These are phyloP conservation scores for Phytophthora uliginosa DNA, from an alignment of 352 stramenopile species.

Conservation along the genomic window DNA sequence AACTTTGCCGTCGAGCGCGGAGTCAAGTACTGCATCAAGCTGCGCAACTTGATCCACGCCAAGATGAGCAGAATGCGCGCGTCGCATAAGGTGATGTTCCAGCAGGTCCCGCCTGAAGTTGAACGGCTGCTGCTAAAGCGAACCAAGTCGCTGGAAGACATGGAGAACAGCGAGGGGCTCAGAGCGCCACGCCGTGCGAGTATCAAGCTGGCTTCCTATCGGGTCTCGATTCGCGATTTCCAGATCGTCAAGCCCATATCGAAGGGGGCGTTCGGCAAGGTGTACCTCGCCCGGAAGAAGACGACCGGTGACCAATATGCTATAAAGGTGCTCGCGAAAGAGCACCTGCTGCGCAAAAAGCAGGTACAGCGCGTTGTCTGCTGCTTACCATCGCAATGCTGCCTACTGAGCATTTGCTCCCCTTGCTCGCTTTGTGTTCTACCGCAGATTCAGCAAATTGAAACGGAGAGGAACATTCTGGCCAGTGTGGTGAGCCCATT, in stretches of 20 bases:
- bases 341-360: slow-evolving; percentile 91
- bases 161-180: slow-evolving; percentile 46
- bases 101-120: slow-evolving; percentile 55
- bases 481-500: slow-evolving; percentile 91
- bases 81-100: slow-evolving; percentile 85
- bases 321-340: slow-evolving; percentile 93
- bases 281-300: slow-evolving; percentile 90
- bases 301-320: slow-evolving; percentile 92
- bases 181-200: slow-evolving; percentile 22
- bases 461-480: slow-evolving; percentile 91
- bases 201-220: slow-evolving; percentile 51
- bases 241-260: slow-evolving; percentile 93
- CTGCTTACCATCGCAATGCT: slow-evolving; percentile 1
- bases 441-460: slow-evolving; percentile 82
- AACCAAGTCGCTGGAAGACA: slow-evolving; percentile 84
- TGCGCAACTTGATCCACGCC: slow-evolving; percentile 82
- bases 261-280: slow-evolving; percentile 91
- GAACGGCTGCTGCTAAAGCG: slow-evolving; percentile 62
- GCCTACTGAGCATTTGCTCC: slow-evolving; percentile 24
- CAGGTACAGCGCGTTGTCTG: slow-evolving; percentile 53
- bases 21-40: slow-evolving; percentile 62
- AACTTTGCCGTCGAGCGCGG: slow-evolving; percentile 63
- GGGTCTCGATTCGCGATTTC: slow-evolving; percentile 87
- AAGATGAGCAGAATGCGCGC: slow-evolving; percentile 91
- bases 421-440: slow-evolving; percentile 6